Conservation (phyloP, 1,139 yeast species). For the Torulaspora globosa region DNA sequence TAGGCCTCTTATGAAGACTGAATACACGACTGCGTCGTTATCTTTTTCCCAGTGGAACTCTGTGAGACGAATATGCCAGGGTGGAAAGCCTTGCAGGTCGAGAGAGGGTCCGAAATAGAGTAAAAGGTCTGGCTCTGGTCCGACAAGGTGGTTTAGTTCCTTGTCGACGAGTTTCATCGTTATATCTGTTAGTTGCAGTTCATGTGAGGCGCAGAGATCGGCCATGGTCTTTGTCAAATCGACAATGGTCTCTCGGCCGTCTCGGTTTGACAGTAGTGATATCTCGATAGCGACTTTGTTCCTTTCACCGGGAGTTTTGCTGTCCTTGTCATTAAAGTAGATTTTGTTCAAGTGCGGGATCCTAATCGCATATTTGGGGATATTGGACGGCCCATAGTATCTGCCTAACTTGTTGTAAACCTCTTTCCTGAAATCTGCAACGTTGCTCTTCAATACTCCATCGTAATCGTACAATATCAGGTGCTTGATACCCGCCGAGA, state of each 20-base stretch:
- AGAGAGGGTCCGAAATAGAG: slow-evolving; percentile 79
- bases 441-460: slow-evolving; percentile 57
- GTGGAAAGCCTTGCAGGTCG: slow-evolving; percentile 92
- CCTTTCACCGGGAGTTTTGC: slow-evolving; percentile 27
- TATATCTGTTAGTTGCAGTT: slow-evolving; percentile 62
- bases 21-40: slow-evolving; percentile 72
- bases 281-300: slow-evolving; percentile 53
- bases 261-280: slow-evolving; percentile 64
- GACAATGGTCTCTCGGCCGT: slow-evolving; percentile 87
- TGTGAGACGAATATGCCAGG: slow-evolving; percentile 91
- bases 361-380: slow-evolving; percentile 57
- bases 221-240: slow-evolving; percentile 86
- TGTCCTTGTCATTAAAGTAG: slow-evolving; percentile 43
- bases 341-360: slow-evolving; percentile 59
- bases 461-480: slow-evolving; percentile 75
- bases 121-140: slow-evolving; percentile 85
- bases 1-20: slow-evolving; percentile 80
- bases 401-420: slow-evolving; percentile 57
- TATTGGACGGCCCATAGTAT: slow-evolving; percentile 69
- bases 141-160: slow-evolving; percentile 71
- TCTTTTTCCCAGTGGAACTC: slow-evolving; percentile 92
- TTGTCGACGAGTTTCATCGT: slow-evolving; percentile 70
- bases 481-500: slow-evolving; percentile 74
- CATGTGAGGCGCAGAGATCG: slow-evolving; percentile 60
- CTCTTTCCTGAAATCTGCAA: slow-evolving; percentile 56